Base-by-base conservation (phyloP, 768 basidiomycete genomes). In the Cystofilobasidium macerans region DNA sequence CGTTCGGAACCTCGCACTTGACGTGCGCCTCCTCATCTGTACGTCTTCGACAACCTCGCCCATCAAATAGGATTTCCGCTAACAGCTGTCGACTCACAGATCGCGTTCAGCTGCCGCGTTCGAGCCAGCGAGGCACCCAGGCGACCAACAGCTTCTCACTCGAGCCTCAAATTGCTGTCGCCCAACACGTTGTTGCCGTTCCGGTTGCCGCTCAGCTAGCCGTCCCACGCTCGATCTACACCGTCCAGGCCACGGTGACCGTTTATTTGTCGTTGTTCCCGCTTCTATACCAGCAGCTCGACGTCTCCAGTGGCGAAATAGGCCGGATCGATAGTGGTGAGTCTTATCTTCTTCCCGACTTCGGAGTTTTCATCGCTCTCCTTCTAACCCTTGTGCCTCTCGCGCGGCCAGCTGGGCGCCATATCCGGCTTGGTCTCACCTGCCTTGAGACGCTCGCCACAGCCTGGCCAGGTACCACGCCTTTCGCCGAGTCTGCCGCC, bases 81-180 rank as follows among this genome's bases (percentile, higher is more conserved):
- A 28, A 60, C 24, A 20, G 22, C 5, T 61, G 5, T 32, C 20
- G 28, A n/a, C 30, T 4, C 48, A n/a, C 62, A 63, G 62, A 53
- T 11, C 62, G 62, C n/a, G 62, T 62, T 12, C 61, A 62, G 14
- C 61, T 62, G 11, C 61, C 51, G 33, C 61, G 61, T 24, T 53
- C 51, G 20, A 53, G 62, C 40, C 53, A 51, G 20, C 51, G 40
- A 24, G 16, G 51, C 18, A 28, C 18, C 14, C 53, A 33, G 30
- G 53, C 38, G n/a, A n/a, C 33, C 47, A 53, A 51, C 24, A 36
- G 16, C n/a, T 54, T 53, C 24, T 18, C 51, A 16, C 62, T 63
- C 28, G 38, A 30, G 4, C 62, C 36, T 13, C 53, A 51, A 16
- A 9, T 63, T 38, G 36, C 26, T 2, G 40, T 56, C 51, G 62